These are phyloP conservation scores for Lactarius akahatsu DNA, from an alignment of 768 basidiomycete species.

Conservation along the genomic window DNA sequence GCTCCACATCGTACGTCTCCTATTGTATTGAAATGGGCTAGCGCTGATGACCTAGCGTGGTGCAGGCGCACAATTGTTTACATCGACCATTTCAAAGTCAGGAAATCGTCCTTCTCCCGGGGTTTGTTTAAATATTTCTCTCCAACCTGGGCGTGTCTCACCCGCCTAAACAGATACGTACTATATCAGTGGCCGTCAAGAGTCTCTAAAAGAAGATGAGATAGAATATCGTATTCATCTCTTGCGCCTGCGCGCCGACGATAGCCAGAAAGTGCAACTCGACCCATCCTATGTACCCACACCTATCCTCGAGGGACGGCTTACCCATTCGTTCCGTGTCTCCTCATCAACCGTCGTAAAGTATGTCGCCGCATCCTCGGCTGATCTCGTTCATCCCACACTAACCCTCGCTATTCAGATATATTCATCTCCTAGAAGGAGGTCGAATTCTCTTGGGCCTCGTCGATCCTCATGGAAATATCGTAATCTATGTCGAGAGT, in stretches of 20 bases:
- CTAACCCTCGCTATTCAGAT: background rate
- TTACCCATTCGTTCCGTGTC: too few species aligned
- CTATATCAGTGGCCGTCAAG: slow-evolving; percentile 15
- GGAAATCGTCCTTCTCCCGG: background rate
- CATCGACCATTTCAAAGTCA: background rate
- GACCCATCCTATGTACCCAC: slow-evolving; percentile 23
- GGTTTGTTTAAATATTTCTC: background rate
- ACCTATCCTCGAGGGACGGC: slow-evolving; percentile 1
- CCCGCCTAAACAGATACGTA: slow-evolving; percentile 6
- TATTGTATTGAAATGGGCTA: background rate
- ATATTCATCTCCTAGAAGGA: slow-evolving; percentile 23
- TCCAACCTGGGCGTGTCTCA: background rate
- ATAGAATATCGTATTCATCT: slow-evolving; percentile 16
- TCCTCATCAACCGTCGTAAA: background rate
- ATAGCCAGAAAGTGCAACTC: slow-evolving; percentile 23
- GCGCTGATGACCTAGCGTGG: background rate
- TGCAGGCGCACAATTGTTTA: background rate
- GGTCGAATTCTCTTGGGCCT: slow-evolving; percentile 21
- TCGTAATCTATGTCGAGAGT: slow-evolving; percentile 21
- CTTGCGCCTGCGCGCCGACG: slow-evolving; percentile 12
- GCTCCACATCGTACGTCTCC: slow-evolving; percentile 11
- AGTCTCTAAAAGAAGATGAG: slow-evolving; percentile 11
- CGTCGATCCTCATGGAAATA: slow-evolving; percentile 8
- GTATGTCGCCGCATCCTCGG: slow-evolving; percentile 5
- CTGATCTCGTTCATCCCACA: background rate